phyloP scores from a whole-genome alignment of 1,139 yeast species.

The Sugiyamaella novakii region DNA sequence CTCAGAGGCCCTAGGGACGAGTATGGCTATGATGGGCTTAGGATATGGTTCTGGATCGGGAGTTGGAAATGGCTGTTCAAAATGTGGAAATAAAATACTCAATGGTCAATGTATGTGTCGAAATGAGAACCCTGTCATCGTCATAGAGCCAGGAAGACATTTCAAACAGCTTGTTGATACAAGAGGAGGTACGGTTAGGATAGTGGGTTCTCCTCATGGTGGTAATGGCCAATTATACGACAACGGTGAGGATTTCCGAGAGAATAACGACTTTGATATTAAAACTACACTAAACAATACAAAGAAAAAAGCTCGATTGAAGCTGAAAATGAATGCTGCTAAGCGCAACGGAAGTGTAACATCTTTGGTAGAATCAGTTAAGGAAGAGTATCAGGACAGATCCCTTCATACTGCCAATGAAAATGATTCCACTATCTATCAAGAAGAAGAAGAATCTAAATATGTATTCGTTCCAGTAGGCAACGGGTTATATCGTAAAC shows the following conservation, averaged over 20 bases:
- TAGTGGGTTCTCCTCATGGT: conserved; percentile 24
- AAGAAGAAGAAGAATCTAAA: conserved; percentile 26
- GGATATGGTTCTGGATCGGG: too few relatives aligned
- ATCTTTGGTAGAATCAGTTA: background rate
- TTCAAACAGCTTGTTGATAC: conserved; percentile 34
- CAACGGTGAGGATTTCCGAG: background rate
- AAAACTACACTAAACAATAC: background rate
- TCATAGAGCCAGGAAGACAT: conserved; percentile 32
- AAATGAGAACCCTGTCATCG: conserved; percentile 26
- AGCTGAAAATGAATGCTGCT: conserved; percentile 8
- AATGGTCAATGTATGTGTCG: conserved; percentile 10
- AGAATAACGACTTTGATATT: background rate
- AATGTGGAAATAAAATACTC: conserved; percentile 4
- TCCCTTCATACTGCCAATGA: too few relatives aligned
- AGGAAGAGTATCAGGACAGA: conserved; percentile 2
- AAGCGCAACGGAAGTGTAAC: conserved; percentile 3
- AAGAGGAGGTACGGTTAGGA: conserved; percentile 31
- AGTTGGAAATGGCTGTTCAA: conserved; percentile 1
- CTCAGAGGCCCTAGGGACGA: background rate
- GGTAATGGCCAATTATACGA: background rate
- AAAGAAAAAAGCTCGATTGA: conserved; percentile 22
- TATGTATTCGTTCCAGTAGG: conserved; percentile 42
- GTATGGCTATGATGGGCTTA: too few relatives aligned
- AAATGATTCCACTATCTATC: too few relatives aligned
- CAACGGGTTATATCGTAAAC: conserved; percentile 36